Evolutionary conservation across 2,329 filamentous ascomycete genomes (phyloP), one percentile per base, ranked within the genome.

Genomic region (Exophiala aquamarina): DNA sequence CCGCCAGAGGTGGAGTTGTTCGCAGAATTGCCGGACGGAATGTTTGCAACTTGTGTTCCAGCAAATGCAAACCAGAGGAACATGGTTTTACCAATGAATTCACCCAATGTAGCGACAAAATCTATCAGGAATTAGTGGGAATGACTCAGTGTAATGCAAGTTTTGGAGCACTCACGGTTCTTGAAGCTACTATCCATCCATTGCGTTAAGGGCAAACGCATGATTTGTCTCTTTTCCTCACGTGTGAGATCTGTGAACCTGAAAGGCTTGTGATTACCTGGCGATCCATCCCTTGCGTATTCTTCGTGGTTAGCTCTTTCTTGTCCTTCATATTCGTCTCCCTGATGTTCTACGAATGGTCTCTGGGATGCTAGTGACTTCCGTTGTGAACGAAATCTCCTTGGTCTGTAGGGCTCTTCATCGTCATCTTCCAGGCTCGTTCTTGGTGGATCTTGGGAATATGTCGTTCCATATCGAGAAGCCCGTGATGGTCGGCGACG

Each of bases 81-180:
- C 49, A 74, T 57, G 23, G 73, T 71, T 0, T 75, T 79, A 23
- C 75, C 76, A 13, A 75, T 64, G 17, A 77, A 74, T 59, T 79
- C 76, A n/a, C 72, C 72, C 6, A 72, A 39, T 3, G 66, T 61
- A 17, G 70, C 74, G 28, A 76, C 64, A 26, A 70, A 44, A 55
- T 75, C 42, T 26, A 7, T 3, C 7, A 14, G 6, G 14, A 5
- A n/a, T 34, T n/a, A 34, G 32, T 34, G 13, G 5, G 13, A n/a
- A n/a, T n/a, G n/a, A n/a, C 28, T 9, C n/a, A n/a, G 28, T 9
- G n/a, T n/a, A n/a, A 31, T n/a, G 9, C 9, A 31, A 31, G 28
- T n/a, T 31, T 9, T 31, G 28, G 50, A 4, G 10, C 21, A 29
- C 38, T 41, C 38, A 41, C 38, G 38, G 34, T 76, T 71, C 63